Conservation (phyloP, 179 eudicot genomes). For the Nepenthes alata region DNA sequence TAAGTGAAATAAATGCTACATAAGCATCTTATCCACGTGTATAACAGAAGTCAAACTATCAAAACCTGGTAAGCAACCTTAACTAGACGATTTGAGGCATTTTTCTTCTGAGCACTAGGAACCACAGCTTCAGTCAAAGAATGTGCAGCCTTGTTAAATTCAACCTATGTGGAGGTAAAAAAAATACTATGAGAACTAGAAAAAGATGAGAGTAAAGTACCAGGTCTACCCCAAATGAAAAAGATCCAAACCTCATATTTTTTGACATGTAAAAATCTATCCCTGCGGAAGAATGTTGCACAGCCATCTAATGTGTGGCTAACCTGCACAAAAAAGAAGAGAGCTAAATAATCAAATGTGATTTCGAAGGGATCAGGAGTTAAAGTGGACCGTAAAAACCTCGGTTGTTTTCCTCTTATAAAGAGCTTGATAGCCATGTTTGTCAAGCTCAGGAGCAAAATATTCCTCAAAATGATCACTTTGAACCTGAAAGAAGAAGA, state of each 20-base stretch:
- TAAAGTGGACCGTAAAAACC: constrained; percentile 29
- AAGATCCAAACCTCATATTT: constrained; percentile 70
- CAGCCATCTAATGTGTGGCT: constrained; percentile 67
- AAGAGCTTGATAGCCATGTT: constrained; percentile 91
- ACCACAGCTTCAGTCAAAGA: constrained; percentile 83
- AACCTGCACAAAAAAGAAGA: constrained; percentile 33
- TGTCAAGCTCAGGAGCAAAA: constrained; percentile 88
- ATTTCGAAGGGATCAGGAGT: not conserved
- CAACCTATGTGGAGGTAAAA: constrained; percentile 38
- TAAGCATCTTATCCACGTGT: not conserved
- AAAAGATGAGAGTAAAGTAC: not conserved
- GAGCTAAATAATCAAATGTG: not conserved
- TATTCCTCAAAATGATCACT: constrained; percentile 86
- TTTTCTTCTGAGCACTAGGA: constrained; percentile 70
- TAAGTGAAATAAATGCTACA: not conserved
- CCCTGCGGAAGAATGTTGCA: constrained; percentile 96
- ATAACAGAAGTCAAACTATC: constrained; percentile 1
- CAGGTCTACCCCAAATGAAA: not conserved
- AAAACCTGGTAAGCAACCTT: constrained; percentile 38
- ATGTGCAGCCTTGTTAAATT: constrained; percentile 93
- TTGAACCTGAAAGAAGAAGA: constrained; percentile 60
- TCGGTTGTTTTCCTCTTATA: constrained; percentile 85
- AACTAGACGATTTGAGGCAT: constrained; percentile 60
- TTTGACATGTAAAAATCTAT: constrained; percentile 81
- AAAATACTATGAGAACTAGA: constrained; percentile 7